Percentiles rank a stretch among this genome's conserved stretches.
phyloP scores from a whole-genome alignment of 495 filamentous ascomycete genomes.

The Apodospora peruviana region DNA sequence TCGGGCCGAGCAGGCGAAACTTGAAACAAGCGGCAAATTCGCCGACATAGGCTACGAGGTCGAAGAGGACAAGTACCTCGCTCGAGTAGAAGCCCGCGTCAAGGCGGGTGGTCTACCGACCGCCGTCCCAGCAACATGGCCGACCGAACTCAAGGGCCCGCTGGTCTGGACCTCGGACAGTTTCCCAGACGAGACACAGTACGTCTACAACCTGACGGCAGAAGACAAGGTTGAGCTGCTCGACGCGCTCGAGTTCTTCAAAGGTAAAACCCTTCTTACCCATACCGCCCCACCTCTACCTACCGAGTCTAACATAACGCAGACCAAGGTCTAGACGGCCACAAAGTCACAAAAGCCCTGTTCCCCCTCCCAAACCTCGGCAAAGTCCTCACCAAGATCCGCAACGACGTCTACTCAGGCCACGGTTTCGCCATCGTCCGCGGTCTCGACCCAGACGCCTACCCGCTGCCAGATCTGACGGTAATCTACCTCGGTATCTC shows the following conservation, averaged over 20 bases:
- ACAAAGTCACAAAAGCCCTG: constrained; percentile 15
- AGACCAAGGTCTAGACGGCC: constrained; percentile 10
- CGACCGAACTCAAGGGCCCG: constrained; percentile 14
- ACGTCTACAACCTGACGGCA: constrained; percentile 18
- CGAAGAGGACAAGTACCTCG: constrained; percentile 17
- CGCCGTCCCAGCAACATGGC: constrained; percentile 17
- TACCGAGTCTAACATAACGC: background rate
- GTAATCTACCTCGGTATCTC: constrained; percentile 22
- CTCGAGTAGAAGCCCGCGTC: constrained; percentile 11
- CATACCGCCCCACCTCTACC: background rate
- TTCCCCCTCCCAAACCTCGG: constrained; percentile 20
- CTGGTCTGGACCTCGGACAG: constrained; percentile 14
- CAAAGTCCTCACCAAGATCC: constrained; percentile 6
- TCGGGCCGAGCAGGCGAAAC: constrained; percentile 17
- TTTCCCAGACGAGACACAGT: constrained; percentile 16
- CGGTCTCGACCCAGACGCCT: constrained; percentile 36
- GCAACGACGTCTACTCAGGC: constrained; percentile 33
- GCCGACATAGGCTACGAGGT: constrained; percentile 21
- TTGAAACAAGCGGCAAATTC: background rate
- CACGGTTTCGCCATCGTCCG: constrained; percentile 47
- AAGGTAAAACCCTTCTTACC: constrained; percentile 1
- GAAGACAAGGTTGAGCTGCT: constrained; percentile 18
- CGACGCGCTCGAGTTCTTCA: constrained; percentile 13
- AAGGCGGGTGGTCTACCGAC: constrained; percentile 16
- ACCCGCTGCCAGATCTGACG: constrained; percentile 16